Evolutionary conservation across 164 flowering plant species (phyloP).

Genomic region (Liriodendron chinense): DNA sequence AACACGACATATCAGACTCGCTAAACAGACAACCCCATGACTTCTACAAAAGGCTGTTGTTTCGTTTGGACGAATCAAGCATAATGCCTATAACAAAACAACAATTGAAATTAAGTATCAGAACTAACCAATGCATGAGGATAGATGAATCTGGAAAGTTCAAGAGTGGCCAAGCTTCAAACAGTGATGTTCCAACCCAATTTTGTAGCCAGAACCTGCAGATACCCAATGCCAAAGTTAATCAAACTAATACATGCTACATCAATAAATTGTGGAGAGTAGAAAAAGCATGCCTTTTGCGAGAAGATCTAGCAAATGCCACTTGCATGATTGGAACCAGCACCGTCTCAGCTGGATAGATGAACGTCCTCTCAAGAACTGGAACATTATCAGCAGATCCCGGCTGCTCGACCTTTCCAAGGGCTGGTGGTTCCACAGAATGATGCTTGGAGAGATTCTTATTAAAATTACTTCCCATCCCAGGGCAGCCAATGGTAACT

Average conservation of each 20-base stretch:
- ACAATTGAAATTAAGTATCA: neutral
- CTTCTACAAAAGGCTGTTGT: no score
- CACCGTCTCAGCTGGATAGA: constrained; percentile 89
- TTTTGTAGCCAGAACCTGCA: constrained; percentile 93
- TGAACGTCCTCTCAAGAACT: constrained; percentile 57
- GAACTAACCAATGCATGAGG: constrained; percentile 67
- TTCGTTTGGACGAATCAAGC: no score
- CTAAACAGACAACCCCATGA: no score
- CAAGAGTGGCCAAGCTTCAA: constrained; percentile 20
- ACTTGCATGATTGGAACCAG: constrained; percentile 80
- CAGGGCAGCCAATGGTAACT: constrained; percentile 66
- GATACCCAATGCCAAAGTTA: constrained; percentile 8
- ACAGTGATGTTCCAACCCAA: constrained; percentile 69
- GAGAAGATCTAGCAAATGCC: constrained; percentile 66
- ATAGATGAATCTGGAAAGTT: constrained; percentile 44
- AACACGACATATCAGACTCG: no score
- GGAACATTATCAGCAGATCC: constrained; percentile 36
- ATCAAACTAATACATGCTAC: no score
- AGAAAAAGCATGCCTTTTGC: constrained; percentile 52
- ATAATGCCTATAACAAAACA: no score
- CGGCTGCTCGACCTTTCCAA: constrained; percentile 32
- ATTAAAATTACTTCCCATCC: constrained; percentile 24
- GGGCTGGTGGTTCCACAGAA: constrained; percentile 34
- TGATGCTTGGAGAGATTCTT: constrained; percentile 36
- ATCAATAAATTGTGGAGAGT: neutral